These are phyloP conservation scores for Grosmannia huntii DNA, from an alignment of 2,329 filamentous ascomycete species.

Conservation along the genomic window DNA sequence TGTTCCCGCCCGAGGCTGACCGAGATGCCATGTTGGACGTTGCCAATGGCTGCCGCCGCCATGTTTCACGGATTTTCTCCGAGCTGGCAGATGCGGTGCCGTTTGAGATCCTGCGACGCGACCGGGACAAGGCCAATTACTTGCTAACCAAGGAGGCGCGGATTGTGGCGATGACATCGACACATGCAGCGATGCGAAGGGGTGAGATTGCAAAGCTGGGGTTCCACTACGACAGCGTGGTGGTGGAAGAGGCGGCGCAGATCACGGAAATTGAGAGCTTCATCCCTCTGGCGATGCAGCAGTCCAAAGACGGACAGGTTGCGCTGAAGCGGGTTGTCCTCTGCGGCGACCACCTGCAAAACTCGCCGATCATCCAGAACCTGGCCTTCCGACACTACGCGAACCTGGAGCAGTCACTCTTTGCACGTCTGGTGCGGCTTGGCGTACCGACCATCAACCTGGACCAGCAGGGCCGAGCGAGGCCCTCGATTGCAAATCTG, in stretches of 20 bases:
- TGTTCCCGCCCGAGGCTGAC: conserved; percentile 58
- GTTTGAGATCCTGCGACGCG: conserved; percentile 82
- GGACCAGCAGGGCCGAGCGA: conserved; percentile 85
- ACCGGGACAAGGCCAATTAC: conserved; percentile 91
- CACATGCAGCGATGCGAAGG: conserved; percentile 87
- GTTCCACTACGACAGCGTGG: conserved; percentile 93
- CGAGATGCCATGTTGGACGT: conserved; percentile 61
- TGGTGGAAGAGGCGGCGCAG: conserved; percentile 98
- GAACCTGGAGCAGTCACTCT: conserved; percentile 91
- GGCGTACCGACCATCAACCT: conserved; percentile 85
- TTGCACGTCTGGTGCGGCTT: conserved; percentile 77
- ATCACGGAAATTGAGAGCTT: conserved; percentile 97
- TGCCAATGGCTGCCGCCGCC: conserved; percentile 72
- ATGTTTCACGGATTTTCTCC: conserved; percentile 80
- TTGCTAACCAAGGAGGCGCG: conserved; percentile 91
- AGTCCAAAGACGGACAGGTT: conserved; percentile 57
- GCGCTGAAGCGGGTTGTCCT: conserved; percentile 79
- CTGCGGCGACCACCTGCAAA: conserved; percentile 91
- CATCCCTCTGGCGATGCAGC: conserved; percentile 87
- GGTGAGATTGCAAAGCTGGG: conserved; percentile 84
- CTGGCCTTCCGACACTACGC: conserved; percentile 89
- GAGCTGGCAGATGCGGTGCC: conserved; percentile 88
- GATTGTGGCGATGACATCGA: conserved; percentile 97
- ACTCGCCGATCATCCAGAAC: conserved; percentile 91
- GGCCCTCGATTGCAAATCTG: conserved; percentile 73